phyloP scores from a whole-genome alignment of 768 basidiomycete genomes.

The Omphalotus guepiniiformis region DNA sequence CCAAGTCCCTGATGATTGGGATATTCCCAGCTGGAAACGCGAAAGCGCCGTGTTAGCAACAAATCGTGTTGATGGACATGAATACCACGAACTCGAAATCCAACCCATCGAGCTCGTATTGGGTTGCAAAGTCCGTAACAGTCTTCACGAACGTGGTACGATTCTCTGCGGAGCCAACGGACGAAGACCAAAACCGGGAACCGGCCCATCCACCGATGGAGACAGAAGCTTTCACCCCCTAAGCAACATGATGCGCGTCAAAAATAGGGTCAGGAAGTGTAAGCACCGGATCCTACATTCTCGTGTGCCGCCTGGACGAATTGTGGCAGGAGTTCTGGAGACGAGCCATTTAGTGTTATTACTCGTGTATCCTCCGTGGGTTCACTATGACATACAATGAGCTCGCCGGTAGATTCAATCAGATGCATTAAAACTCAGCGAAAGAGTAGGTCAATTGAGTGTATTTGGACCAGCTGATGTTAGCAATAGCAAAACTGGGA shows the following conservation, averaged over 20 bases:
- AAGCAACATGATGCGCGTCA: not conserved
- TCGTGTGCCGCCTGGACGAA: conserved; percentile 50
- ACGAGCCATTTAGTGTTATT: conserved; percentile 40
- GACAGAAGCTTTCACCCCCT: conserved; percentile 56
- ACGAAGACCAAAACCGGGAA: conserved; percentile 55
- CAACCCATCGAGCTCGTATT: conserved; percentile 58
- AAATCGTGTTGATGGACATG: not conserved
- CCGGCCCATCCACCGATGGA: conserved; percentile 75
- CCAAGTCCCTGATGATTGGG: conserved; percentile 66
- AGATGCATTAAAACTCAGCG: conserved; percentile 60
- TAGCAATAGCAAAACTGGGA: conserved; percentile 31
- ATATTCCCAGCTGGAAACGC: conserved; percentile 74
- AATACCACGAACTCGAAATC: conserved; percentile 42
- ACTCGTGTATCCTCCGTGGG: conserved; percentile 32
- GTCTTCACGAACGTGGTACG: conserved; percentile 63
- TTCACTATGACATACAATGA: conserved; percentile 20
- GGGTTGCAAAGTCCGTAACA: conserved; percentile 41
- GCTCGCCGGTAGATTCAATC: not conserved
- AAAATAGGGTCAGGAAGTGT: not conserved
- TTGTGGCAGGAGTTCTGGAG: conserved; percentile 45
- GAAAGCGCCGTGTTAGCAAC: not conserved
- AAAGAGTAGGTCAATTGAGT: conserved; percentile 68
- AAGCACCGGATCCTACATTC: conserved; percentile 33
- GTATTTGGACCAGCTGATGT: conserved; percentile 65
- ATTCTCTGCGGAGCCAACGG: conserved; percentile 53